These are phyloP conservation scores for Fusarium lyarnte DNA, from an alignment of 2,329 filamentous ascomycete species.

Conservation along the genomic window DNA sequence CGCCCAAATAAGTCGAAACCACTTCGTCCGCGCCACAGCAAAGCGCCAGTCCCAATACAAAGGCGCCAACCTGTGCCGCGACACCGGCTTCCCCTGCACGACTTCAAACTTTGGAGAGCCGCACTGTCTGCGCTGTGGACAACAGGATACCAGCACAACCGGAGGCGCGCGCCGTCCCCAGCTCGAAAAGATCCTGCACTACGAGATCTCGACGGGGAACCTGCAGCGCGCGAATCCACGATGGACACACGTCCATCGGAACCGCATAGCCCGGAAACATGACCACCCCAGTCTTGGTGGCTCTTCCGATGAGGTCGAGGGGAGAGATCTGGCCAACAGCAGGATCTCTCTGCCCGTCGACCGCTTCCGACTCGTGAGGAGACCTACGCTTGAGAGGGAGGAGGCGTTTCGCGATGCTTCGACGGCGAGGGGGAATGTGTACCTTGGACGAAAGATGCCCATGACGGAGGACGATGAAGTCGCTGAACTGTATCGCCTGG, in stretches of 20 bases:
- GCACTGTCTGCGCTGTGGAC: slow-evolving; percentile 28
- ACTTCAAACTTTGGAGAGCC: not conserved
- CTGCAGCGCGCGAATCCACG: slow-evolving; percentile 19
- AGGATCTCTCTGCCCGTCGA: slow-evolving; percentile 52
- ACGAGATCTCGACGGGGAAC: slow-evolving; percentile 4
- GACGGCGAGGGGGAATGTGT: slow-evolving; percentile 49
- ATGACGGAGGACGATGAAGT: slow-evolving; percentile 49
- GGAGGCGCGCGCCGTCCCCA: slow-evolving; percentile 32
- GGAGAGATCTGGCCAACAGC: slow-evolving; percentile 49
- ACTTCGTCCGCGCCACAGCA: slow-evolving; percentile 46
- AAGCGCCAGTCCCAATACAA: slow-evolving; percentile 43
- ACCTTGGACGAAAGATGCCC: slow-evolving; percentile 35
- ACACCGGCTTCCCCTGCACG: slow-evolving; percentile 37
- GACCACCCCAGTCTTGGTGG: not conserved
- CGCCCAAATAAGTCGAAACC: slow-evolving; percentile 40
- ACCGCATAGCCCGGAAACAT: slow-evolving; percentile 26
- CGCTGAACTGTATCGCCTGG: slow-evolving; percentile 56
- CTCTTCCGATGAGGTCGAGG: slow-evolving; percentile 45
- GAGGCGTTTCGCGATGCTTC: slow-evolving; percentile 57
- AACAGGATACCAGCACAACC: slow-evolving; percentile 4
- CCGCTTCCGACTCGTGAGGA: slow-evolving; percentile 45
- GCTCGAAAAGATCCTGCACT: slow-evolving; percentile 37
- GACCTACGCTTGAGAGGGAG: slow-evolving; percentile 56
- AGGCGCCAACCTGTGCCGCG: slow-evolving; percentile 31
- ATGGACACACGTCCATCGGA: slow-evolving; percentile 14